These are phyloP conservation scores for Sclerospora graminicola DNA, from an alignment of 352 stramenopile genomes.

Conservation along the genomic window DNA sequence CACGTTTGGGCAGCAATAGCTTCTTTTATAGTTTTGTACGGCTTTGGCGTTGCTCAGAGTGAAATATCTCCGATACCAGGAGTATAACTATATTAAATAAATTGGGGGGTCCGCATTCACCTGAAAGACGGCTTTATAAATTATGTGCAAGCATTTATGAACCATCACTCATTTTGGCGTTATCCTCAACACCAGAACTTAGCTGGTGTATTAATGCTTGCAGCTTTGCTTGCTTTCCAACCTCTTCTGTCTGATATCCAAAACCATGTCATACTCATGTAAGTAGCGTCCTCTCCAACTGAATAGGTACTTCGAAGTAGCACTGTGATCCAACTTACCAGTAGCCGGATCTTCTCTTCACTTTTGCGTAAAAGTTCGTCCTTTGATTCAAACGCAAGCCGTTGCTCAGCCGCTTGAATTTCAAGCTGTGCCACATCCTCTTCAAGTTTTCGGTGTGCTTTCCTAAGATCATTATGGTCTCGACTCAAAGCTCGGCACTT, in stretches of 20 bases:
- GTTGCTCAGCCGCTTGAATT: constrained; percentile 47
- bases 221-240: constrained; percentile 71
- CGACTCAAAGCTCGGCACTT: constrained; percentile 28
- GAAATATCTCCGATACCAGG: no score
- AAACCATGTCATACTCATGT: background rate
- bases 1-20: background rate
- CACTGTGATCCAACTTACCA: constrained; percentile 31
- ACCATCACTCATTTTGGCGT: constrained; percentile 29
- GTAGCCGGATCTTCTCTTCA: constrained; percentile 55
- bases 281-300: no score
- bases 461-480: constrained; percentile 57
- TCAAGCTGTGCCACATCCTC: constrained; percentile 54
- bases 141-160: constrained; percentile 45
- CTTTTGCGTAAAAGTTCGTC: constrained; percentile 52
- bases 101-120: no score
- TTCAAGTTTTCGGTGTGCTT: constrained; percentile 57
- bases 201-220: constrained; percentile 79
- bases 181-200: constrained; percentile 48
- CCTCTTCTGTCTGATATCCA: constrained; percentile 44
- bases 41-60: background rate
- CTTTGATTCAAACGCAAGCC: constrained; percentile 43
- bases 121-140: constrained; percentile 22
- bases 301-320: no score
- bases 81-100: no score
- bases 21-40: background rate